Evolutionary conservation across 768 basidiomycete species (phyloP), one percentile per base, ranked within the genome.

Genomic region (Rhizopogon salebrosus): DNA sequence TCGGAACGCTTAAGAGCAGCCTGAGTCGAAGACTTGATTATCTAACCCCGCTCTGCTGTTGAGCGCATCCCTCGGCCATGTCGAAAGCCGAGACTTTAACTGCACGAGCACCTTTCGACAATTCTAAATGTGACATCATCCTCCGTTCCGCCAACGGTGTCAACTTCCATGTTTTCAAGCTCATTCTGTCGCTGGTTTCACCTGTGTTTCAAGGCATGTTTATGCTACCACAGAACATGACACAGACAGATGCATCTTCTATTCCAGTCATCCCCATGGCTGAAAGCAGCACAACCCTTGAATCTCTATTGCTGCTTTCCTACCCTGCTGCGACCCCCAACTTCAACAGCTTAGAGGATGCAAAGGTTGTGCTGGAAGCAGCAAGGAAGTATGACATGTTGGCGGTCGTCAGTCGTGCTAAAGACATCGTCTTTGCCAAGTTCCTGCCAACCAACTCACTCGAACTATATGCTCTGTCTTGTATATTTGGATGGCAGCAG

Each of bases 161-260:
- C 29, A 22, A 59, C 31, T 59, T 58, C 38, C 37, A 53, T 18
- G 49, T 54, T 7, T 57, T 43, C 41, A 57, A 51, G 53, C 46
- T 70, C 37, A 65, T 82, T 38, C 70, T 83, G 9, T 69, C 75
- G 6, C 61, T 78, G 10, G 70, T 77, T 0, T 83, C 81, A 2
- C 70, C 75, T 4, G 72, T 83, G 52, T 82, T 83, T 58, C 65
- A 68, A 23, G 66, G 67, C 52, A 74, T 79, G 65, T 74, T 82
- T 54, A 65, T 72, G 14, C 64, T 80, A 23, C 78, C 77, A 11
- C 59, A 60, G 41, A 66, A 75, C 1, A 18, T 27, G 2, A 13
- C 16, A 23, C 40, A 42, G 60, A 64, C 41, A 64, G 57, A 14
- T 4, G 4, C 4, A 22, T 31, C 18, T 6, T 34, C 54, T 13